Evolutionary conservation across 2,329 filamentous ascomycete species (phyloP).

Genomic region (Aspergillus aculeatus): DNA sequence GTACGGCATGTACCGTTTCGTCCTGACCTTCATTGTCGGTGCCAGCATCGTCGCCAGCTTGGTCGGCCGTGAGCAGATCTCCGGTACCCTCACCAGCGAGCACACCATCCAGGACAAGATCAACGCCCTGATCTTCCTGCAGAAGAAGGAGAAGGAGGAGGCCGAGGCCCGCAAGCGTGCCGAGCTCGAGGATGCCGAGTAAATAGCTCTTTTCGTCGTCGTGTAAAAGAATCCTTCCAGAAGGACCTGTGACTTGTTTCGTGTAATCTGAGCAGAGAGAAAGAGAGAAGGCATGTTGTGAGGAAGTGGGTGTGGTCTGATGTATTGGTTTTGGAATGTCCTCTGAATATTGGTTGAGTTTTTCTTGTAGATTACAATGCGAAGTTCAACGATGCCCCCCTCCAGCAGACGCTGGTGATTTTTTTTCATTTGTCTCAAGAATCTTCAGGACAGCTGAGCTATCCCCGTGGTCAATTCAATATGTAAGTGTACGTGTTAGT

Average conservation of each 20-base stretch:
- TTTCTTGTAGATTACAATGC: slow-evolving; percentile 6
- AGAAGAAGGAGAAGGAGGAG: slow-evolving; percentile 48
- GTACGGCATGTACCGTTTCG: slow-evolving; percentile 89
- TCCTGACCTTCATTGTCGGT: slow-evolving; percentile 86
- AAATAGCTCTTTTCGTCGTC: slow-evolving; percentile 17
- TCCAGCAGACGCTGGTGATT: background rate
- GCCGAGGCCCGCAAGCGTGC: slow-evolving; percentile 38
- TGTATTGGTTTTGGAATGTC: background rate
- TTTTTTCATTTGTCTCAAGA: background rate
- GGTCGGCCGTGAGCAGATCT: slow-evolving; percentile 77
- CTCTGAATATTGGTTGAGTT: background rate
- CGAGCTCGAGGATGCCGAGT: slow-evolving; percentile 34
- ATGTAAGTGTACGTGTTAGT: too few species aligned
- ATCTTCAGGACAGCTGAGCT: too few species aligned
- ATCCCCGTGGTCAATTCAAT: too few species aligned
- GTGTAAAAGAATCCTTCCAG: too few species aligned
- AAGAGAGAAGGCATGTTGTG: background rate
- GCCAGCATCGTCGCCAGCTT: slow-evolving; percentile 76
- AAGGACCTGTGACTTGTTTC: too few species aligned
- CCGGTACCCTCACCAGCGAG: slow-evolving; percentile 34
- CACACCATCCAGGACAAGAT: slow-evolving; percentile 51
- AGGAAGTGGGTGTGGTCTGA: background rate
- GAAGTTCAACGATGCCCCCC: slow-evolving; percentile 1
- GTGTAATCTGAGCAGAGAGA: background rate
- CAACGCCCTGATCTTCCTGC: slow-evolving; percentile 51